These are phyloP conservation scores for Paraglomus brasilianum DNA, from an alignment of 192 early-diverging fungal species.

Conservation along the genomic window DNA sequence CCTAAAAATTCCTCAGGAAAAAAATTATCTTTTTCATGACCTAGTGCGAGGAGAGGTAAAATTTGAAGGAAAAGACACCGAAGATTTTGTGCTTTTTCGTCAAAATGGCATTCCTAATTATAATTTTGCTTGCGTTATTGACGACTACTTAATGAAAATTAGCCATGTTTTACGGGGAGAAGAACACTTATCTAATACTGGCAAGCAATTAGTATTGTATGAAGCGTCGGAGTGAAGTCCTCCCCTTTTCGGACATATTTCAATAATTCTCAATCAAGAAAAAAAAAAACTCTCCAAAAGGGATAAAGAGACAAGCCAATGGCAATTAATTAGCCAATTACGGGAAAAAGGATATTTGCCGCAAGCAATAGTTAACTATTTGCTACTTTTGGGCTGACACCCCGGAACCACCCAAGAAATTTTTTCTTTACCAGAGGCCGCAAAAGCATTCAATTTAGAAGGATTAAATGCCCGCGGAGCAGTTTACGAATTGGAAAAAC, in stretches of 20 bases:
- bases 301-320: slow-evolving; percentile 23
- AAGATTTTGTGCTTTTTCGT: slow-evolving; percentile 88
- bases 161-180: slow-evolving; percentile 92
- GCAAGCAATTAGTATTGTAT: slow-evolving; percentile 82
- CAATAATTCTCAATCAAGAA: slow-evolving; percentile 80
- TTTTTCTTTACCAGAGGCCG: slow-evolving; percentile 56
- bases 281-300: slow-evolving; percentile 87
- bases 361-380: slow-evolving; percentile 82
- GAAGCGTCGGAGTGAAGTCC: slow-evolving; percentile 72
- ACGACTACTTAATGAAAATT: slow-evolving; percentile 87
- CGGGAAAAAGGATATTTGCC: slow-evolving; percentile 75
- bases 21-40: slow-evolving; percentile 58
- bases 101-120: slow-evolving; percentile 89
- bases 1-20: slow-evolving; percentile 59
- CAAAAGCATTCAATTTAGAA: slow-evolving; percentile 44
- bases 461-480: slow-evolving; percentile 5
- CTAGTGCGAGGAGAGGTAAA: slow-evolving; percentile 71
- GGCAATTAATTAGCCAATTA: slow-evolving; percentile 21
- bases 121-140: slow-evolving; percentile 90
- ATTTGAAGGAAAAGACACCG: slow-evolving; percentile 69
- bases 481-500: slow-evolving; percentile 19
- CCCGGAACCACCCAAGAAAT: slow-evolving; percentile 61
- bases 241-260: slow-evolving; percentile 83
- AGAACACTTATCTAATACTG: slow-evolving; percentile 34
- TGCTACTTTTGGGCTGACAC: slow-evolving; percentile 79